Percentiles rank a stretch among this genome's conserved stretches.
These are phyloP conservation scores for Coniferiporia weirii DNA, from an alignment of 1,284 basidiomycete species.

Conservation along the genomic window DNA sequence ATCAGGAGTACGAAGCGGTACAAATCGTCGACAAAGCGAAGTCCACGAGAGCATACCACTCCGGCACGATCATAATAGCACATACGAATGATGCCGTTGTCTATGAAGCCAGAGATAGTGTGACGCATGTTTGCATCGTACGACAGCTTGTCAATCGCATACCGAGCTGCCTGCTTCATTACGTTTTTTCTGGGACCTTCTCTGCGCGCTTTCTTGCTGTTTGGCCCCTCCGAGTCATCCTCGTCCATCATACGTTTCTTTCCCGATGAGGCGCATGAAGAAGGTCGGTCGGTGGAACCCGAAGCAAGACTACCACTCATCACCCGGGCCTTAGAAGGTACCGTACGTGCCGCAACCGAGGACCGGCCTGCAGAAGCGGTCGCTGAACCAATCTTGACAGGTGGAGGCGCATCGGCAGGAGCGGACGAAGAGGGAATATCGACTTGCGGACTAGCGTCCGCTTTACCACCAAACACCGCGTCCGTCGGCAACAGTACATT, in stretches of 20 bases:
- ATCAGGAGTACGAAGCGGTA: neutral
- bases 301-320: too few species aligned
- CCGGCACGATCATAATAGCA: neutral
- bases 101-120: neutral
- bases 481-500: neutral
- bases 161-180: neutral
- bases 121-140: neutral
- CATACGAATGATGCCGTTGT: neutral
- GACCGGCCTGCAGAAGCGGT: too few species aligned
- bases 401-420: too few species aligned
- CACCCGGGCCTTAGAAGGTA: too few species aligned
- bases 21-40: neutral
- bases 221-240: too few species aligned
- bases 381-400: too few species aligned
- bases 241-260: too few species aligned
- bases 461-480: neutral
- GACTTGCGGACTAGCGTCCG: neutral
- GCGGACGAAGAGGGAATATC: neutral
- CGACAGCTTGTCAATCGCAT: neutral
- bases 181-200: neutral
- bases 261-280: too few species aligned
- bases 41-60: neutral
- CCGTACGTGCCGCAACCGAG: too few species aligned
- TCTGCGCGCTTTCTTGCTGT: too few species aligned
- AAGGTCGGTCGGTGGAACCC: too few species aligned